Conservation (phyloP, 768 basidiomycete genomes). For the Daedalea quercina region DNA sequence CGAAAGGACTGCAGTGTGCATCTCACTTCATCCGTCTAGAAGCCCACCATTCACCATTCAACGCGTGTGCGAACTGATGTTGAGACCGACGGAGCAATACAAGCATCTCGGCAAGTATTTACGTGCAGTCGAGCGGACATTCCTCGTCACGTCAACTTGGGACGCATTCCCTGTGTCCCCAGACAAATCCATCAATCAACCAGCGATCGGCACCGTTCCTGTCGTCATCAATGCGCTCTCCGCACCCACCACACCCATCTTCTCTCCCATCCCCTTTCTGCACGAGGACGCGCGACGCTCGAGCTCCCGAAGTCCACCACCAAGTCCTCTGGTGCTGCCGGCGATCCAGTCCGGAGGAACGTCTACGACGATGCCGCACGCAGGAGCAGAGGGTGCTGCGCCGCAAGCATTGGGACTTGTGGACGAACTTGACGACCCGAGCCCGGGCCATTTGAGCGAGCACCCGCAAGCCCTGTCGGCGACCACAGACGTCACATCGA, state of each 20-base stretch:
- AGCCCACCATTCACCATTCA: slow-evolving; percentile 86
- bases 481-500: slow-evolving; percentile 25
- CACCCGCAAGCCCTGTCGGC: slow-evolving; percentile 65
- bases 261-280: slow-evolving; percentile 83
- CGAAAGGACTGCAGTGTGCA: neutral
- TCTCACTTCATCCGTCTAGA: slow-evolving; percentile 17
- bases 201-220: slow-evolving; percentile 25
- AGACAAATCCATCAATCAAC: slow-evolving; percentile 23
- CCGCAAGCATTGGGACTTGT: slow-evolving; percentile 66
- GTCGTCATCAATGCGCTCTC: slow-evolving; percentile 43
- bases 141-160: slow-evolving; percentile 79
- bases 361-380: slow-evolving; percentile 21
- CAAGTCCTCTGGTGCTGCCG: slow-evolving; percentile 58
- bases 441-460: slow-evolving; percentile 80
- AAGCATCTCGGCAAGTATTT: slow-evolving; percentile 79
- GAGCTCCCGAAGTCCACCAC: slow-evolving; percentile 72
- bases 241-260: slow-evolving; percentile 71
- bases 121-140: slow-evolving; percentile 75
- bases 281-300: slow-evolving; percentile 79
- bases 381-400: slow-evolving; percentile 27
- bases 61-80: slow-evolving; percentile 76
- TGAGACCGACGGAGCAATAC: slow-evolving; percentile 67
- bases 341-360: slow-evolving; percentile 27
- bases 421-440: slow-evolving; percentile 80
- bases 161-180: slow-evolving; percentile 64